Percentiles rank a stretch among this genome's conserved stretches.
These are phyloP conservation scores for Fusarium burgessii DNA, from an alignment of 2,329 filamentous ascomycete species.

Conservation along the genomic window DNA sequence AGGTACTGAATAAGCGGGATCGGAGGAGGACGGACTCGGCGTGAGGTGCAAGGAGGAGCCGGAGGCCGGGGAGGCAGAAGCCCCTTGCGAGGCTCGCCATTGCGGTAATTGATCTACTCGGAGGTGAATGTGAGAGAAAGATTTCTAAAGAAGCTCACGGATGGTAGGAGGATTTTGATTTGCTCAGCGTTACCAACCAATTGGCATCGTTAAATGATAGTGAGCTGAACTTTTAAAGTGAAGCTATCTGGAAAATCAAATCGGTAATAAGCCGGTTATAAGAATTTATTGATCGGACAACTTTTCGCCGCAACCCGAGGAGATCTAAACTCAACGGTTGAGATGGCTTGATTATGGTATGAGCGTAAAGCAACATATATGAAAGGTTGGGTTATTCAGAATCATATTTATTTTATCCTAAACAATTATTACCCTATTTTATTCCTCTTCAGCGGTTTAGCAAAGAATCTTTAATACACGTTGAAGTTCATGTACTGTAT, in stretches of 20 bases:
- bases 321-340: constrained; percentile 5
- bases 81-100: constrained; percentile 52
- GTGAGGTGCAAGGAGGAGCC: constrained; percentile 41
- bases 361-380: neutral
- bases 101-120: neutral
- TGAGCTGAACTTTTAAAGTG: constrained; percentile 21
- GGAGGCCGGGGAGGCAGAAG: constrained; percentile 47
- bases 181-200: constrained; percentile 13
- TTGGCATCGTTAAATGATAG: constrained; percentile 15
- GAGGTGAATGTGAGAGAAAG: neutral
- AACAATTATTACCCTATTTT: neutral
- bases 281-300: constrained; percentile 31
- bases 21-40: constrained; percentile 38
- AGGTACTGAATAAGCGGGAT: constrained; percentile 49
- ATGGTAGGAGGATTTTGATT: constrained; percentile 5
- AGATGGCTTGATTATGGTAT: neutral
- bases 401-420: neutral
- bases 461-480: neutral
- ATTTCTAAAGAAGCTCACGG: neutral
- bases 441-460: neutral
- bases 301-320: constrained; percentile 28
- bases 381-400: no score
- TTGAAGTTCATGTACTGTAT: constrained; percentile 10
- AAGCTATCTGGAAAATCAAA: constrained; percentile 39
- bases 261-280: constrained; percentile 33